phyloP scores from a whole-genome alignment of 306 rosid species.

The Vigna hirtella region DNA sequence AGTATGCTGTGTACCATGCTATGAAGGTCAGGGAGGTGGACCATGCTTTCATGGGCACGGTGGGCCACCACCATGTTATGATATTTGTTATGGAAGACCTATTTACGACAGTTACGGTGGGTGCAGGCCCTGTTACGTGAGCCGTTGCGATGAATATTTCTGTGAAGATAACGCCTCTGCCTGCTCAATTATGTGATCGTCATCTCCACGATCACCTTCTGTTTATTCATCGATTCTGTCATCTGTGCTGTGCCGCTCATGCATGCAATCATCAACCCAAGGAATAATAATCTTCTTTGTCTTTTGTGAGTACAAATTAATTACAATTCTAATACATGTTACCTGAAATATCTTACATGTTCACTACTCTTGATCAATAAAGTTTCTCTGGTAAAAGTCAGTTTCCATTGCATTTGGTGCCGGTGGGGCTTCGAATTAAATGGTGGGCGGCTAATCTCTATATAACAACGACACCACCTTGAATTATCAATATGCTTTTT shows the following conservation, averaged over 20 bases:
- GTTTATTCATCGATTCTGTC: too few species aligned
- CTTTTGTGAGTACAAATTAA: slow-evolving; percentile 1
- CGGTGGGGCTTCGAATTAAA: background rate
- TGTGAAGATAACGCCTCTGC: slow-evolving; percentile 58
- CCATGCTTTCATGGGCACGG: slow-evolving; percentile 49
- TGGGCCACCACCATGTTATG: slow-evolving; percentile 44
- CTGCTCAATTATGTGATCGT: slow-evolving; percentile 63
- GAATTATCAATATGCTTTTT: background rate
- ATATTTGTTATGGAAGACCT: slow-evolving; percentile 54
- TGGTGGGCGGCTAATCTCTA: background rate
- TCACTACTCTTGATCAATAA: background rate
- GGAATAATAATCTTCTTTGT: slow-evolving; percentile 12
- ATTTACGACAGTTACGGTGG: slow-evolving; percentile 68
- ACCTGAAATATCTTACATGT: background rate
- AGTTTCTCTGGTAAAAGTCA: background rate
- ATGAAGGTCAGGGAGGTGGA: slow-evolving; percentile 52
- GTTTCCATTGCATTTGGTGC: background rate
- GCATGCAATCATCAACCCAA: background rate
- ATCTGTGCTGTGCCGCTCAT: background rate
- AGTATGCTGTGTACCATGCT: slow-evolving; percentile 44
- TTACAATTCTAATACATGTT: too few species aligned
- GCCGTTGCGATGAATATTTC: slow-evolving; percentile 55
- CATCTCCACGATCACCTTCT: background rate
- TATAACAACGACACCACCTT: background rate
- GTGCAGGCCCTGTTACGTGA: slow-evolving; percentile 45